A percentile compares a stretch with the other conserved stretches of the same genome.
phyloP scores from a whole-genome alignment of 441 rosid genomes.

The Populus hybrid region DNA sequence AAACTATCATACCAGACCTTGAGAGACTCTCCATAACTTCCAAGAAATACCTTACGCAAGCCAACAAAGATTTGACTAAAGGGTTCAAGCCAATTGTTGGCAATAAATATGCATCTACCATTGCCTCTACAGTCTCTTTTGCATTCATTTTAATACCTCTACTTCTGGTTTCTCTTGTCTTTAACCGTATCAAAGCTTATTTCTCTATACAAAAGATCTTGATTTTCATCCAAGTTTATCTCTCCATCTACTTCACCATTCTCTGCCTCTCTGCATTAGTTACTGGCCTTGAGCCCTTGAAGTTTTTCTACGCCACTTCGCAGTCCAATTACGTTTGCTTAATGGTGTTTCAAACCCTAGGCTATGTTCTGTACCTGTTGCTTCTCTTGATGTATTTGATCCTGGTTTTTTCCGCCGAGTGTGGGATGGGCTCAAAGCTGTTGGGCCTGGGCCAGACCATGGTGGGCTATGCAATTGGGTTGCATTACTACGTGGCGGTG shows the following conservation, averaged over 20 bases:
- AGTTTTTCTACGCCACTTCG: slow-evolving; percentile 77
- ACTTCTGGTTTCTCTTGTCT: slow-evolving; percentile 66
- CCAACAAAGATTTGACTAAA: slow-evolving; percentile 78
- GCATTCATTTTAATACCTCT: slow-evolving; percentile 73
- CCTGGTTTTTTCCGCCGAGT: slow-evolving; percentile 71
- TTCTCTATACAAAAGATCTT: slow-evolving; percentile 82
- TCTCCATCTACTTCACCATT: slow-evolving; percentile 88
- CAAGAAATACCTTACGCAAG: slow-evolving; percentile 62
- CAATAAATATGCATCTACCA: slow-evolving; percentile 64
- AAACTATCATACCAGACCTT: slow-evolving; percentile 72
- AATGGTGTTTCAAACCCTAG: slow-evolving; percentile 73
- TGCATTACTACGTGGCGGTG: slow-evolving; percentile 88
- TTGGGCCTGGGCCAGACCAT: slow-evolving; percentile 71
- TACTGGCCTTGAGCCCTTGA: slow-evolving; percentile 84
- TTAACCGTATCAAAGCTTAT: slow-evolving; percentile 76
- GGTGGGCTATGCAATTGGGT: slow-evolving; percentile 77
- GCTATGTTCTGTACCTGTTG: slow-evolving; percentile 72
- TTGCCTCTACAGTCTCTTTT: slow-evolving; percentile 59
- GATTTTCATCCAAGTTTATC: slow-evolving; percentile 85
- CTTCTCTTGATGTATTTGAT: slow-evolving; percentile 70
- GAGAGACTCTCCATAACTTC: slow-evolving; percentile 74
- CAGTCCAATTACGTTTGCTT: slow-evolving; percentile 64
- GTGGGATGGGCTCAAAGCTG: slow-evolving; percentile 56
- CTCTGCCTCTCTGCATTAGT: slow-evolving; percentile 67
- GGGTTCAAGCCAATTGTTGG: slow-evolving; percentile 85